Percentiles rank a stretch among this genome's conserved stretches.
phyloP scores from a whole-genome alignment of 2,329 filamentous ascomycete species.

The Colletotrichum sp. region DNA sequence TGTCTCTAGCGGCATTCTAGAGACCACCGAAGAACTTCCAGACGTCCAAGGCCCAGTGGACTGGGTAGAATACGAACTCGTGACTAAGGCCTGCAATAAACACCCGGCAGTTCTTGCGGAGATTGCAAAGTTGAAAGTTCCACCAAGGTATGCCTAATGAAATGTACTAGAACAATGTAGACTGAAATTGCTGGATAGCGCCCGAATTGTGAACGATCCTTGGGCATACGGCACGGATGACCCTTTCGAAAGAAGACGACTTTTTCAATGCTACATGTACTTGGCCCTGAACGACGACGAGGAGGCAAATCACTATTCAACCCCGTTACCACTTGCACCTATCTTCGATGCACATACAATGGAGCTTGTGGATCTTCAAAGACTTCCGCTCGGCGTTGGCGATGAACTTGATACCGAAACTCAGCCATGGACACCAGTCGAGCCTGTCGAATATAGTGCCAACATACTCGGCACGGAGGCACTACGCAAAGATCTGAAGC shows the following conservation, averaged over 20 bases:
- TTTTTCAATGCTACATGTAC: background rate
- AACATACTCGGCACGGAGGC: constrained; percentile 51
- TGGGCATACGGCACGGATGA: background rate
- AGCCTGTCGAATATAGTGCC: constrained; percentile 67
- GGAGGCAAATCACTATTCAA: constrained; percentile 65
- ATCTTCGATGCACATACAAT: constrained; percentile 67
- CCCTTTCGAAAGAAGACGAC: background rate
- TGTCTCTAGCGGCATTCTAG: background rate
- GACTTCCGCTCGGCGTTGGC: constrained; percentile 70
- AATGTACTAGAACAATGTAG: background rate
- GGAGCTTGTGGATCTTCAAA: constrained; percentile 72
- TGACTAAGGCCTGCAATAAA: constrained; percentile 59
- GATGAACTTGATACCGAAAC: constrained; percentile 52
- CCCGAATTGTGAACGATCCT: constrained; percentile 39
- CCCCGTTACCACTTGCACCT: constrained; percentile 68
- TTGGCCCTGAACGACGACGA: constrained; percentile 65
- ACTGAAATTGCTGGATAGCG: background rate
- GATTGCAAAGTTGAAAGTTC: background rate
- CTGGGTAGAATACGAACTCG: constrained; percentile 53
- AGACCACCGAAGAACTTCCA: background rate
- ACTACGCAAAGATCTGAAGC: constrained; percentile 40
- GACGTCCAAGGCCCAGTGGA: background rate
- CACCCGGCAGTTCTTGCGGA: background rate
- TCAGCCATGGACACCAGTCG: constrained; percentile 60
- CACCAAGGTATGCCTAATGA: constrained; percentile 38